These are phyloP conservation scores for Taphrina deformans DNA, from an alignment of 1,139 yeast genomes.

Conservation along the genomic window DNA sequence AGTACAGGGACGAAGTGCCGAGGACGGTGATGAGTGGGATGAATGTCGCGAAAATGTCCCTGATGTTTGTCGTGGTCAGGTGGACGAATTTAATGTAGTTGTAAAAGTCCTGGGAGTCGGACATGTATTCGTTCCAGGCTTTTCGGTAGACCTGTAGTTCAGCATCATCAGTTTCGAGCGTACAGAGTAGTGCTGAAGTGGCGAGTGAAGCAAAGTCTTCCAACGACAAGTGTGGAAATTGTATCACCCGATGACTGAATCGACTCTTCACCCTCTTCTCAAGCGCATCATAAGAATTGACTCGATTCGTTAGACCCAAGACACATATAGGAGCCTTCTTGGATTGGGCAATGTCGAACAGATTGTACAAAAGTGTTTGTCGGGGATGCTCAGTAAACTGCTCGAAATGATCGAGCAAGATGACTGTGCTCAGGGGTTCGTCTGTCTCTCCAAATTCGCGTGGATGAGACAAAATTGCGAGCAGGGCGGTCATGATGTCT, in stretches of 20 bases:
- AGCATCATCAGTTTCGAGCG: constrained; percentile 35
- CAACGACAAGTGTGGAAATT: constrained; percentile 52
- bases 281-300: constrained; percentile 69
- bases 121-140: constrained; percentile 57
- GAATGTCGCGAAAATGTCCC: constrained; percentile 32
- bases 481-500: constrained; percentile 56
- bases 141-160: constrained; percentile 43
- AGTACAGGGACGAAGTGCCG: constrained; percentile 1
- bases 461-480: constrained; percentile 51
- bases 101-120: constrained; percentile 38
- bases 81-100: constrained; percentile 34
- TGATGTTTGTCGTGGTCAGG: constrained; percentile 37
- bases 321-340: constrained; percentile 73
- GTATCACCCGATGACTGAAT: constrained; percentile 75
- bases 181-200: constrained; percentile 33
- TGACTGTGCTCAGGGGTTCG: constrained; percentile 58
- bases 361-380: constrained; percentile 80
- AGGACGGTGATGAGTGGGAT: constrained; percentile 12
- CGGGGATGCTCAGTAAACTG: constrained; percentile 67
- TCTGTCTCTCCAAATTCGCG: constrained; percentile 36
- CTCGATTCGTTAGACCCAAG: constrained; percentile 72
- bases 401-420: constrained; percentile 83
- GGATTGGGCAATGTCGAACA: constrained; percentile 80
- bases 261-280: constrained; percentile 91
- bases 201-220: constrained; percentile 45